A percentile compares a stretch with the other conserved stretches of the same genome.
These are phyloP conservation scores for Phytopythium delawarense DNA, from an alignment of 352 stramenopile genomes.

Conservation along the genomic window DNA sequence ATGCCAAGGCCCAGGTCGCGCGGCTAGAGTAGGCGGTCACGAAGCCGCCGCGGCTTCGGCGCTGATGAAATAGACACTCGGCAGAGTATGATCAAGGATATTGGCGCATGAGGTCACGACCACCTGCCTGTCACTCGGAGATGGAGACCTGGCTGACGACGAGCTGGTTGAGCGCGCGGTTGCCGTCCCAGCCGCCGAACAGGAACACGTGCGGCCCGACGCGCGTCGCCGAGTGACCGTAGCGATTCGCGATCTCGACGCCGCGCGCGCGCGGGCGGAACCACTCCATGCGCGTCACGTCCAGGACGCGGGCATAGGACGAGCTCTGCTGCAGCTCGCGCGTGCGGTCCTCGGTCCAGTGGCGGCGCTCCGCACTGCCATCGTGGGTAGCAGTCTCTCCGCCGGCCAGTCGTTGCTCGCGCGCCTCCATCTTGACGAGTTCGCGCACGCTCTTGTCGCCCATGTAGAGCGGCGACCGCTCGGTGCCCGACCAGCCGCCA, in stretches of 20 bases:
- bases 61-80: constrained; percentile 9
- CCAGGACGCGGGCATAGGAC: constrained; percentile 55
- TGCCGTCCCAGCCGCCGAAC: constrained; percentile 81
- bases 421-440: constrained; percentile 43
- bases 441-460: constrained; percentile 67
- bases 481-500: constrained; percentile 72
- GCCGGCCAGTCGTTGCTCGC: constrained; percentile 51
- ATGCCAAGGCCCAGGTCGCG: constrained; percentile 50
- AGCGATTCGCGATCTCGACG: constrained; percentile 52
- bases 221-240: constrained; percentile 61
- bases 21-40: constrained; percentile 45
- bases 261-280: constrained; percentile 33
- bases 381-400: constrained; percentile 15
- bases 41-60: not conserved
- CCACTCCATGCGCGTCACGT: constrained; percentile 68
- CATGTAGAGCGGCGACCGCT: constrained; percentile 72
- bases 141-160: constrained; percentile 54
- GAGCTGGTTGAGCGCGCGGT: constrained; percentile 72
- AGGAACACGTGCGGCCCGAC: constrained; percentile 69
- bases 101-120: constrained; percentile 1
- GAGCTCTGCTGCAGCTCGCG: constrained; percentile 37
- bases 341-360: constrained; percentile 26
- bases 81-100: constrained; percentile 22
- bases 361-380: constrained; percentile 14
- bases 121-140: not conserved